phyloP scores from a whole-genome alignment of 495 filamentous ascomycete genomes.

The Talaromyces trachyspermus region DNA sequence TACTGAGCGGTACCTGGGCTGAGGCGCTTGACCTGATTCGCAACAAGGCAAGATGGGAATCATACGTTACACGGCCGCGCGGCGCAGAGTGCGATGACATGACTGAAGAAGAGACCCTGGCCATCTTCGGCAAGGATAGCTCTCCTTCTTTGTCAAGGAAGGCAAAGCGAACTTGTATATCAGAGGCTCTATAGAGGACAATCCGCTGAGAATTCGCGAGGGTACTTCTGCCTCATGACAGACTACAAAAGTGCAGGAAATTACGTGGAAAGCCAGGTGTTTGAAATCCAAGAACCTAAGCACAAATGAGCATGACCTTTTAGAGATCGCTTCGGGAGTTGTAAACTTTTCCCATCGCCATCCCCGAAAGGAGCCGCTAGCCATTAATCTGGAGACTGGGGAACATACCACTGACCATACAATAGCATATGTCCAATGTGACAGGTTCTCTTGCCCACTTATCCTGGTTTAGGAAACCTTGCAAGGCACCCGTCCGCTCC shows the following conservation, averaged over 20 bases:
- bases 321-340: background rate
- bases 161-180: background rate
- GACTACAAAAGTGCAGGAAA: background rate
- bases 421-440: too few relatives aligned
- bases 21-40: background rate
- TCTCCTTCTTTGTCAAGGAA: background rate
- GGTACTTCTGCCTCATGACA: background rate
- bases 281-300: background rate
- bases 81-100: background rate
- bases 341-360: background rate
- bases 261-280: background rate
- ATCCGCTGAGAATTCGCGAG: background rate
- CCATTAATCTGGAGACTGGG: too few relatives aligned
- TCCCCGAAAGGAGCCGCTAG: background rate
- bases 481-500: too few relatives aligned
- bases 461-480: too few relatives aligned
- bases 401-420: too few relatives aligned
- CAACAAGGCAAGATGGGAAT: background rate
- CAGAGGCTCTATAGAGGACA: background rate
- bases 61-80: background rate
- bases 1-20: conserved; percentile 1
- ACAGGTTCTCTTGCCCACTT: too few relatives aligned
- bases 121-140: background rate
- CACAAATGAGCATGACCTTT: background rate
- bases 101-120: background rate